Percentiles rank a stretch among this genome's conserved stretches.
Evolutionary conservation across 371 early-diverging fungal genomes (phyloP).

Genomic region (Lichtheimia hyalospora): DNA sequence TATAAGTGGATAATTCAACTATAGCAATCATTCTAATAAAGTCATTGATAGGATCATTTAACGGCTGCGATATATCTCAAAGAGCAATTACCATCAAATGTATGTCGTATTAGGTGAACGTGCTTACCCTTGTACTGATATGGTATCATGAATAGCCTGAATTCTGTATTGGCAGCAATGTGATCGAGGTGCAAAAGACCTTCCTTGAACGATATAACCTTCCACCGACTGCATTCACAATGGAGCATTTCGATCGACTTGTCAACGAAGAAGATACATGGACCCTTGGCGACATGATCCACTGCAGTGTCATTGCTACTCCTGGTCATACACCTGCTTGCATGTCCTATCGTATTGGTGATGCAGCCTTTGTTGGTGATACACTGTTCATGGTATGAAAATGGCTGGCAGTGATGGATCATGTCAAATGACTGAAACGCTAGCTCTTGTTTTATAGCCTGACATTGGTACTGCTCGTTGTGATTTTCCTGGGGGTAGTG

Average conservation of each 20-base stretch:
- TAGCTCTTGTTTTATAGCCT: constrained; percentile 23
- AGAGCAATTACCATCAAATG: constrained; percentile 24
- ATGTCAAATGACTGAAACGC: too few relatives aligned
- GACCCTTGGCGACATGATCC: constrained; percentile 38
- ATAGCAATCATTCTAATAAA: too few relatives aligned
- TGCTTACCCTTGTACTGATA: too few relatives aligned
- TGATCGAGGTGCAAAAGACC: constrained; percentile 38
- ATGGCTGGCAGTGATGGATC: too few relatives aligned
- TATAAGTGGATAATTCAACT: not conserved
- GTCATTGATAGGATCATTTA: constrained; percentile 36
- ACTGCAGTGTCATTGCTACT: constrained; percentile 34
- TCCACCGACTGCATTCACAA: constrained; percentile 18
- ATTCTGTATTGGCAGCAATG: constrained; percentile 38
- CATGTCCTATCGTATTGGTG: constrained; percentile 45
- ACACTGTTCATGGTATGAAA: constrained; percentile 46
- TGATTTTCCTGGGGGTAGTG: constrained; percentile 53
- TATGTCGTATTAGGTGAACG: constrained; percentile 1
- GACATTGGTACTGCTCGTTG: constrained; percentile 52
- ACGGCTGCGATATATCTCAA: constrained; percentile 42
- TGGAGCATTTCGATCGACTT: constrained; percentile 38
- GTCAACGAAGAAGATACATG: constrained; percentile 27
- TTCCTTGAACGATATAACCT: constrained; percentile 40
- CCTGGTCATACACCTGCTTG: constrained; percentile 55
- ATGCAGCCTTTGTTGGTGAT: constrained; percentile 50
- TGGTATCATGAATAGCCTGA: constrained; percentile 25